A percentile compares a stretch with the other conserved stretches of the same genome.
Conservation (phyloP, 257 asterid species). For the Apocynum venetum region DNA sequence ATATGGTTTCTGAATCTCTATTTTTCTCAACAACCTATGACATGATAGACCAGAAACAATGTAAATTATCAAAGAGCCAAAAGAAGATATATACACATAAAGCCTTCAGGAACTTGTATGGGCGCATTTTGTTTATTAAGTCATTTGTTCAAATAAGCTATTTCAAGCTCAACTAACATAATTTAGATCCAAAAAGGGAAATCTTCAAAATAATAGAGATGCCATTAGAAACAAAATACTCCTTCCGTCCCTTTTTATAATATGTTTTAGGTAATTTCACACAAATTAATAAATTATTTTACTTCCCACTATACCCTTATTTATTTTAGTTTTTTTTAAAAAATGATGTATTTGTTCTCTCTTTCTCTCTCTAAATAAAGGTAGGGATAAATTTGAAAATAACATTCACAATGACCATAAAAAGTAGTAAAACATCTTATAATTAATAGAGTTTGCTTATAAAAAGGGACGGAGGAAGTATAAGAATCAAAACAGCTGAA, state of each 20-base stretch:
- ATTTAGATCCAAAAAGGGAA: background rate
- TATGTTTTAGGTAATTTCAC: too few species aligned
- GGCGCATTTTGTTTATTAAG: background rate
- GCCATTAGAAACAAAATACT: background rate
- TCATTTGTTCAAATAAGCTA: background rate
- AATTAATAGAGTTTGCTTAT: too few species aligned
- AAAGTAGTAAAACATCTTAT: too few species aligned
- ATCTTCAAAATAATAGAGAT: background rate
- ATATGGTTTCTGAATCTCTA: slow-evolving; percentile 68
- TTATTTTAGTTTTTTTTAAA: too few species aligned
- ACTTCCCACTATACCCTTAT: too few species aligned
- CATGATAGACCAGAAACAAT: slow-evolving; percentile 17
- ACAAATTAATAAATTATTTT: too few species aligned
- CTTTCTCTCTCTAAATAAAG: too few species aligned
- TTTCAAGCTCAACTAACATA: background rate
- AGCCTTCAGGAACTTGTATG: background rate
- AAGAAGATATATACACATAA: background rate
- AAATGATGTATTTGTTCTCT: too few species aligned
- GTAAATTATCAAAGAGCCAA: slow-evolving; percentile 14
- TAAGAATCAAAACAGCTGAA: background rate
- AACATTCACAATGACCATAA: too few species aligned
- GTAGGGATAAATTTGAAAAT: too few species aligned
- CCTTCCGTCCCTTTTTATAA: too few species aligned
- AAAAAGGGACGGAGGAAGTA: too few species aligned
- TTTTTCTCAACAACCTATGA: slow-evolving; percentile 75